These are phyloP conservation scores for Euphorbia corollata DNA, from an alignment of 441 rosid species.

Conservation along the genomic window DNA sequence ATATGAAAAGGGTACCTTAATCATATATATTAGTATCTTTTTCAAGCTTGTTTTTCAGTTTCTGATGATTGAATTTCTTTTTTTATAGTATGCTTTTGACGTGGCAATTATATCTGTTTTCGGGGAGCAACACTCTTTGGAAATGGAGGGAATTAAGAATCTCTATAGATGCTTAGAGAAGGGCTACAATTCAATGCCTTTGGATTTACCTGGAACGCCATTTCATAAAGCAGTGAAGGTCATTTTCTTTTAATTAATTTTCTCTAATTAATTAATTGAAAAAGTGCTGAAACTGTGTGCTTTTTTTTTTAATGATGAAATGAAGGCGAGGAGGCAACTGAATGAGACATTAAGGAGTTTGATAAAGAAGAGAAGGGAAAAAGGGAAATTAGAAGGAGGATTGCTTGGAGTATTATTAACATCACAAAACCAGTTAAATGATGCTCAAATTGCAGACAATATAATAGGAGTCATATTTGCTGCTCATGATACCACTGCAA, in stretches of 20 bases:
- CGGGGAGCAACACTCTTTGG: constrained; percentile 43
- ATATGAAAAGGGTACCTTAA: constrained; percentile 63
- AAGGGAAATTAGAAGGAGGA: constrained; percentile 41
- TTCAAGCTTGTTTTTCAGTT: neutral
- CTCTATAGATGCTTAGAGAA: constrained; percentile 63
- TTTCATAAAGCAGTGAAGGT: constrained; percentile 77
- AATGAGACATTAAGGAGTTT: constrained; percentile 42
- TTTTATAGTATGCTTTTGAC: constrained; percentile 68
- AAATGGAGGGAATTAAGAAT: constrained; percentile 51
- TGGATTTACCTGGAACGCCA: constrained; percentile 72
- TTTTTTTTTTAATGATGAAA: neutral
- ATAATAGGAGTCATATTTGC: constrained; percentile 89
- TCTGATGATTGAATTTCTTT: neutral
- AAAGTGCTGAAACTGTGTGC: no score
- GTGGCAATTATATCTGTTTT: constrained; percentile 77
- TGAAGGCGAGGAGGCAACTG: constrained; percentile 60
- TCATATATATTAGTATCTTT: no score
- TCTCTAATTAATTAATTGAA: no score
- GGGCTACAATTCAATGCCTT: constrained; percentile 92
- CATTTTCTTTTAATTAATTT: neutral
- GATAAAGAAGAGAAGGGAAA: constrained; percentile 57
- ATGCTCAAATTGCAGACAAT: constrained; percentile 81
- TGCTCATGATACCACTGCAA: constrained; percentile 89
- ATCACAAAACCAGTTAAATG: constrained; percentile 45
- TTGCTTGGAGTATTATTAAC: constrained; percentile 54